These are phyloP conservation scores for Spathaspora hagerdaliae DNA, from an alignment of 805 yeast species.

Conservation along the genomic window DNA sequence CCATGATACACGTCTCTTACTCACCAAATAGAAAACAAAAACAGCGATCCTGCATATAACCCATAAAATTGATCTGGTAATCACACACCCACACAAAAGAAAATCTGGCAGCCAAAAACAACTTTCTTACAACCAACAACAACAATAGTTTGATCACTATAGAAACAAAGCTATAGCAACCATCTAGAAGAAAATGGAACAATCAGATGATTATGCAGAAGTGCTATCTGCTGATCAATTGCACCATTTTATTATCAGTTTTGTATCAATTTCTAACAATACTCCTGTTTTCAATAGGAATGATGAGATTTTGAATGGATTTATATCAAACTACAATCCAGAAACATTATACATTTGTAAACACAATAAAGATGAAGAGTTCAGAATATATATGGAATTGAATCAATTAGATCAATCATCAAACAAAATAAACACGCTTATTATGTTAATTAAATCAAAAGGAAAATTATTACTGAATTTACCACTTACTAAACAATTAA, in stretches of 20 bases:
- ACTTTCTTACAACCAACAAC: neutral
- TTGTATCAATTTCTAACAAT: neutral
- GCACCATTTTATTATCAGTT: neutral
- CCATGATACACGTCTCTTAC: too few species aligned
- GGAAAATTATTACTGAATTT: constrained; percentile 19
- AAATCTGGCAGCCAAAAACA: neutral
- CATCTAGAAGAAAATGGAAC: neutral
- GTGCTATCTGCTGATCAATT: neutral
- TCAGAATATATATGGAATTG: constrained; percentile 8
- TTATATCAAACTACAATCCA: constrained; percentile 15
- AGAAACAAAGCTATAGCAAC: too few species aligned
- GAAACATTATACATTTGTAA: constrained; percentile 18
- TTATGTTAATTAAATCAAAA: constrained; percentile 42
- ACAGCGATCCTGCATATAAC: too few species aligned
- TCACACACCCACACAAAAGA: too few species aligned
- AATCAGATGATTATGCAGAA: neutral
- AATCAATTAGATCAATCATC: constrained; percentile 2
- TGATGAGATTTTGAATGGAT: constrained; percentile 9
- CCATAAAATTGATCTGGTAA: too few species aligned
- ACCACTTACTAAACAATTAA: constrained; percentile 28
- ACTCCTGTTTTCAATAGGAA: neutral
- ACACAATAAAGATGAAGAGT: constrained; percentile 6
- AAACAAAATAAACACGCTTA: constrained; percentile 12
- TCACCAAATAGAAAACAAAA: too few species aligned
- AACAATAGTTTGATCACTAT: too few species aligned